Conservation (phyloP, 371 early-diverging fungal genomes). For the Enteropsectra breve region DNA sequence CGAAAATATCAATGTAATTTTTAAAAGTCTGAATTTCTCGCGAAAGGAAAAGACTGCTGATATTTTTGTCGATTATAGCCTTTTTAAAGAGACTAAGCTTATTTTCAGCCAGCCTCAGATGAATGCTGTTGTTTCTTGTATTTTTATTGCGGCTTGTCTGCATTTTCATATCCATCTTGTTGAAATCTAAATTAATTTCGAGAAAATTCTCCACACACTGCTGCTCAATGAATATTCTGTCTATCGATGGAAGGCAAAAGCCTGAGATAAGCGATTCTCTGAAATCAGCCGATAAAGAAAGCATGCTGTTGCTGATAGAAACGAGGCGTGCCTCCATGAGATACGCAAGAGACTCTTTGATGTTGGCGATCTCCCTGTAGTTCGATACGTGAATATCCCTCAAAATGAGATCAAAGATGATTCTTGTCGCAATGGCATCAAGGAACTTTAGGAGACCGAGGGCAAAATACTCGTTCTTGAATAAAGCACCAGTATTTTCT, state of each 20-base stretch:
- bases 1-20: slow-evolving; percentile 33
- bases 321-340: slow-evolving; percentile 25
- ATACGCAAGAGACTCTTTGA: slow-evolving; percentile 25
- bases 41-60: background rate
- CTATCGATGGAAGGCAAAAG: slow-evolving; percentile 7
- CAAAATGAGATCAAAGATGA: slow-evolving; percentile 26
- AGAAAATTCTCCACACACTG: too few relatives aligned
- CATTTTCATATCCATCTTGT: background rate
- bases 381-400: slow-evolving; percentile 11
- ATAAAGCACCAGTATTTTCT: background rate
- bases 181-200: background rate
- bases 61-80: slow-evolving; percentile 25
- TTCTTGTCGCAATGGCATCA: slow-evolving; percentile 20
- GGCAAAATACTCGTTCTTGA: slow-evolving; percentile 16
- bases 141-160: background rate
- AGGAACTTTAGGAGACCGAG: slow-evolving; percentile 36
- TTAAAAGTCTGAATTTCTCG: slow-evolving; percentile 39
- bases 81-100: slow-evolving; percentile 29
- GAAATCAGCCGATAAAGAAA: slow-evolving; percentile 29
- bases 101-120: background rate
- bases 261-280: slow-evolving; percentile 38
- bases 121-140: background rate
- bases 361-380: slow-evolving; percentile 26
- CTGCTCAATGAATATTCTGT: slow-evolving; percentile 5
- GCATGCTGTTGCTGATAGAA: slow-evolving; percentile 24